phyloP scores from a whole-genome alignment of 2,329 filamentous ascomycete species.

The Rasamsonia emersonii region DNA sequence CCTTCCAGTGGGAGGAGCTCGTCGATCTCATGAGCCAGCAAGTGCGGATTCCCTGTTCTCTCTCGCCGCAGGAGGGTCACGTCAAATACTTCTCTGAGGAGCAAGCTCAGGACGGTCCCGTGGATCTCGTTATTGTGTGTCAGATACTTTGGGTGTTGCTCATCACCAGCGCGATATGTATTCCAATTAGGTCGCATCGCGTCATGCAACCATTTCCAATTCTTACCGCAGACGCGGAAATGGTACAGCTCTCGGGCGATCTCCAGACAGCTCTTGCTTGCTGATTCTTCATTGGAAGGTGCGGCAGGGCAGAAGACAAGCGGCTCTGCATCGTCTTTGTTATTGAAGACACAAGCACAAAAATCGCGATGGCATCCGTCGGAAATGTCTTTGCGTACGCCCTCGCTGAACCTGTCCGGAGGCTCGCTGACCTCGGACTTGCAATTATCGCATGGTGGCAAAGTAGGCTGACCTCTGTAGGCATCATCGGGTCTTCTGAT shows the following conservation, averaged over 20 bases:
- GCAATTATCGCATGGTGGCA: slow-evolving; percentile 22
- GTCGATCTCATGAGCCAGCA: slow-evolving; percentile 27
- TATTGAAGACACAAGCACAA: slow-evolving; percentile 7
- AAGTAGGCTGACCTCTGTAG: slow-evolving; percentile 1
- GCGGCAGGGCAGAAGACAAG: slow-evolving; percentile 9
- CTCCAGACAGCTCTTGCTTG: slow-evolving; percentile 14
- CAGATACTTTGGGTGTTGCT: slow-evolving; percentile 8
- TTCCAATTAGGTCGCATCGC: slow-evolving; percentile 18
- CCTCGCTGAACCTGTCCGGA: background rate
- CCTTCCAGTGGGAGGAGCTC: slow-evolving; percentile 23
- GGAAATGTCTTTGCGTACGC: slow-evolving; percentile 1
- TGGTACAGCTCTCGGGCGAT: slow-evolving; percentile 22
- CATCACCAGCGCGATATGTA: slow-evolving; percentile 2
- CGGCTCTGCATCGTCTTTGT: background rate
- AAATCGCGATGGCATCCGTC: slow-evolving; percentile 4
- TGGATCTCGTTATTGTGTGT: slow-evolving; percentile 22
- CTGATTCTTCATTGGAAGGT: background rate
- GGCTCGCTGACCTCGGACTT: background rate
- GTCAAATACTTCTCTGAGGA: slow-evolving; percentile 27
- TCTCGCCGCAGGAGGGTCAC: slow-evolving; percentile 24
- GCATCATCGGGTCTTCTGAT: slow-evolving; percentile 5
- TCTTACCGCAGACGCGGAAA: slow-evolving; percentile 19
- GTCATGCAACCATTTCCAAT: slow-evolving; percentile 29
- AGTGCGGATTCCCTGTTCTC: slow-evolving; percentile 12
- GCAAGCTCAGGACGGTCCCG: slow-evolving; percentile 25